Evolutionary conservation across 352 stramenopile species (phyloP), one percentile per base, ranked within the genome.

Genomic region (Achlya hypogyna): DNA sequence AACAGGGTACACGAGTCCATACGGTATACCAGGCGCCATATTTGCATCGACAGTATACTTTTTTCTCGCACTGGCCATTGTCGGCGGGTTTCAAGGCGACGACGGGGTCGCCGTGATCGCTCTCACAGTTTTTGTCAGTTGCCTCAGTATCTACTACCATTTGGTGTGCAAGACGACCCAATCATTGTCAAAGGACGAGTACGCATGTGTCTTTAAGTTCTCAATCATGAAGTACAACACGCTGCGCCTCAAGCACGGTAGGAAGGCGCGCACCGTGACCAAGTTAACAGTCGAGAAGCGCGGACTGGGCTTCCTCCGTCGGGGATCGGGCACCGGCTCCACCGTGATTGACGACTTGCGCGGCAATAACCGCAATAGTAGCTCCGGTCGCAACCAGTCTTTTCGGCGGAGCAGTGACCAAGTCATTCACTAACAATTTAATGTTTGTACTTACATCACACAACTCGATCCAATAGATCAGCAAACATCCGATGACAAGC

Each of bases 81-180:
- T 29, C 18, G 56, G 56, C 5, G 56, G 56, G 23, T 64, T 64
- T 27, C 56, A 64, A 64, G 56, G 56, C 42, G 56, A 64, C 56
- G 25, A 51, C 29, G 56, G 56, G 22, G 14, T 64, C 16, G 56
- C 56, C 2, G 20, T 22, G 9, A 25, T 53, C 5, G 29, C 56
- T 12, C 25, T 51, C 9, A 5, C 28, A 14, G 22, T 6, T 6
- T 64, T 64, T 64, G n/a, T 64, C 22, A 22, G 52, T 5, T 16
- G 52, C 5, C 28, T 64, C 5, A 51, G n/a, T 16, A 4, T 51
- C 22, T 64, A 64, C 29, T 64, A 64, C 42, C 35, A 51, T 8
- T 9, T 5, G 5, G 18, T 20, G 8, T 64, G 56, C 16, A 63
- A 63, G 28, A 10, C 10, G 6, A 6, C n/a, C 31, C 56, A 64